phyloP scores from a whole-genome alignment of 805 yeast species.

The Barnettozyma populi region DNA sequence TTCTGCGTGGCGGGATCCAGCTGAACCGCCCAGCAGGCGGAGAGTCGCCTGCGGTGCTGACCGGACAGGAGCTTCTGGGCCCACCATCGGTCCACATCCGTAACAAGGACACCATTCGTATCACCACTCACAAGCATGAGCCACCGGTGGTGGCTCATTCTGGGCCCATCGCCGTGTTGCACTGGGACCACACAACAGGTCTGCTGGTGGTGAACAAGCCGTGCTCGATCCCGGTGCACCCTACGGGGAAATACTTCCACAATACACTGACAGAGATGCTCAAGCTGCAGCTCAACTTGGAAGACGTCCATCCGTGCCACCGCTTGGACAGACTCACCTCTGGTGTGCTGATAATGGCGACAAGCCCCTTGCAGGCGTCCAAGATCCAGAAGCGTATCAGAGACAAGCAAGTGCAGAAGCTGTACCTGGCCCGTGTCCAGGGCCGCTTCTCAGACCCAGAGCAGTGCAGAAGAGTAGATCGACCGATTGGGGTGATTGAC shows the following conservation, averaged over 20 bases:
- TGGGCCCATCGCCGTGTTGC: conserved; percentile 21
- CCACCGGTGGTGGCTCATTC: conserved; percentile 34
- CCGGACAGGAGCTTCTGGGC: conserved; percentile 6
- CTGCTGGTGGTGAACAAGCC: conserved; percentile 88
- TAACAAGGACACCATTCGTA: conserved; percentile 21
- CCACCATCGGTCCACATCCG: conserved; percentile 12
- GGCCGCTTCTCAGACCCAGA: conserved; percentile 68
- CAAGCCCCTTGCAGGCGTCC: conserved; percentile 7
- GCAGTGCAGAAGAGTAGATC: conserved; percentile 49
- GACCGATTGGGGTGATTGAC: conserved; percentile 62
- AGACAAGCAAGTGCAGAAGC: conserved; percentile 68
- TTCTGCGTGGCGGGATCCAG: conserved; percentile 8
- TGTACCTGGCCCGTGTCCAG: conserved; percentile 79
- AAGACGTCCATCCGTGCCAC: conserved; percentile 51
- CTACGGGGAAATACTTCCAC: conserved; percentile 80
- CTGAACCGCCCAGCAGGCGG: conserved; percentile 6
- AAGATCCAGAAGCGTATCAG: conserved; percentile 52
- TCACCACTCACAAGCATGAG: conserved; percentile 68
- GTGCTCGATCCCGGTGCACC: conserved; percentile 91
- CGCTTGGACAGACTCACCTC: conserved; percentile 87
- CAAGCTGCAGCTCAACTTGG: conserved; percentile 52
- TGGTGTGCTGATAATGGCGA: conserved; percentile 70
- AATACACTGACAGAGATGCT: conserved; percentile 75
- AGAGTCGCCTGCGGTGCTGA: neutral
- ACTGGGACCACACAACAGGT: neutral